Conservation (phyloP, 768 basidiomycete genomes). For the Phylloporus sp. region DNA sequence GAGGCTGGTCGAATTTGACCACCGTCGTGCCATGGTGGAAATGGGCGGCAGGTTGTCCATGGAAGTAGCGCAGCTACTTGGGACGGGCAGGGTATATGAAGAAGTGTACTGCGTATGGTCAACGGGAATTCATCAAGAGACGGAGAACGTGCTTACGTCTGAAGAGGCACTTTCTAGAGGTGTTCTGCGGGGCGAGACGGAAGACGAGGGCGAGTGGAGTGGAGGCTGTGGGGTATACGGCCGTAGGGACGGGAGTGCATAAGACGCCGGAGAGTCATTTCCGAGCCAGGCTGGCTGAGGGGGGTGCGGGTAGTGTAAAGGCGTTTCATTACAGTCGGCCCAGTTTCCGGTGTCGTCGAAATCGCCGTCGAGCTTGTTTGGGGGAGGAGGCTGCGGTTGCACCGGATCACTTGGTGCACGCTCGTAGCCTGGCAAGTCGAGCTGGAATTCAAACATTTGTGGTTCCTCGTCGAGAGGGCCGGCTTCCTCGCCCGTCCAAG, state of each 20-base stretch:
- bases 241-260: slow-evolving; percentile 27
- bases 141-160: slow-evolving; percentile 19
- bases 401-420: slow-evolving; percentile 14
- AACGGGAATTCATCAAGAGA: background rate
- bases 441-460: slow-evolving; percentile 61
- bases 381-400: slow-evolving; percentile 10
- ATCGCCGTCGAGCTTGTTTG: slow-evolving; percentile 11
- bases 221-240: slow-evolving; percentile 25
- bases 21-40: slow-evolving; percentile 34
- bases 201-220: slow-evolving; percentile 26
- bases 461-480: slow-evolving; percentile 59
- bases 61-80: slow-evolving; percentile 28
- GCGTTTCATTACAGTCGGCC: slow-evolving; percentile 20
- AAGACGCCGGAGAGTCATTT: slow-evolving; percentile 26
- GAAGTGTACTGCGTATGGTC: slow-evolving; percentile 19
- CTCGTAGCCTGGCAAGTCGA: slow-evolving; percentile 34
- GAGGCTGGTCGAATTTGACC: slow-evolving; percentile 31
- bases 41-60: slow-evolving; percentile 32
- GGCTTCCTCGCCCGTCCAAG: slow-evolving; percentile 48
- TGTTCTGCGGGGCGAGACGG: slow-evolving; percentile 23
- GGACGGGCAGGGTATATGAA: slow-evolving; percentile 22
- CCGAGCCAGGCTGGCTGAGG: slow-evolving; percentile 27
- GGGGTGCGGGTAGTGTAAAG: slow-evolving; percentile 16
- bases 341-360: slow-evolving; percentile 20
- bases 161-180: slow-evolving; percentile 23